These are phyloP conservation scores for Nasturtium officinale DNA, from an alignment of 345 rosid species.

Conservation along the genomic window DNA sequence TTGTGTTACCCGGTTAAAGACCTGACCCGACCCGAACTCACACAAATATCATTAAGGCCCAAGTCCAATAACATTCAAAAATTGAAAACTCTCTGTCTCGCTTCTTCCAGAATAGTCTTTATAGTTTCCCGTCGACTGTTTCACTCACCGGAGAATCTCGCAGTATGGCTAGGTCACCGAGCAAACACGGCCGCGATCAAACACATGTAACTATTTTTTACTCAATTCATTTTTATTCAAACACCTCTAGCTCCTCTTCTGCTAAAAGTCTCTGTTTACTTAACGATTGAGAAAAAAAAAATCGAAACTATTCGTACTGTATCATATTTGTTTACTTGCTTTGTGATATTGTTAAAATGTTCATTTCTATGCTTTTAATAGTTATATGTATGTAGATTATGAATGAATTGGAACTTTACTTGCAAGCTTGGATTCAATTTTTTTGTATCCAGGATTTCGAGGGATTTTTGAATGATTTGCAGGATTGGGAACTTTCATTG, in stretches of 20 bases:
- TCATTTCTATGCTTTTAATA: not conserved
- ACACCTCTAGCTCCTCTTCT: not conserved
- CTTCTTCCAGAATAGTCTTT: too few species aligned
- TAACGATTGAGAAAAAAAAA: not conserved
- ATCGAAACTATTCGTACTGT: not conserved
- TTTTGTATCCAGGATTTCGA: slow-evolving; percentile 64
- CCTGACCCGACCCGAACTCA: too few species aligned
- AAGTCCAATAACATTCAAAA: too few species aligned
- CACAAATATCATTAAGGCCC: too few species aligned
- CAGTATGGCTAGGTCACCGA: slow-evolving; percentile 44
- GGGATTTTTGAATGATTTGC: slow-evolving; percentile 93
- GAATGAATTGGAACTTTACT: slow-evolving; percentile 21
- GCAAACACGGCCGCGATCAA: slow-evolving; percentile 71
- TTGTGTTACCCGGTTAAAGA: too few species aligned
- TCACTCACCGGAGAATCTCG: slow-evolving; percentile 32
- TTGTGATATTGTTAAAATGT: not conserved
- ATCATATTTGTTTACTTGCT: not conserved
- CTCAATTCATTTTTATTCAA: not conserved
- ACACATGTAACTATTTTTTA: slow-evolving; percentile 49
- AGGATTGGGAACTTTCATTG: slow-evolving; percentile 82
- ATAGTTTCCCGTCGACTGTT: not conserved
- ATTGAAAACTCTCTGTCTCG: too few species aligned
- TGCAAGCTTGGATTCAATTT: slow-evolving; percentile 12
- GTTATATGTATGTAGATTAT: not conserved
- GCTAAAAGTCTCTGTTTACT: not conserved